phyloP scores from a whole-genome alignment of 2,329 filamentous ascomycete genomes.

The Lachnellula suecica region DNA sequence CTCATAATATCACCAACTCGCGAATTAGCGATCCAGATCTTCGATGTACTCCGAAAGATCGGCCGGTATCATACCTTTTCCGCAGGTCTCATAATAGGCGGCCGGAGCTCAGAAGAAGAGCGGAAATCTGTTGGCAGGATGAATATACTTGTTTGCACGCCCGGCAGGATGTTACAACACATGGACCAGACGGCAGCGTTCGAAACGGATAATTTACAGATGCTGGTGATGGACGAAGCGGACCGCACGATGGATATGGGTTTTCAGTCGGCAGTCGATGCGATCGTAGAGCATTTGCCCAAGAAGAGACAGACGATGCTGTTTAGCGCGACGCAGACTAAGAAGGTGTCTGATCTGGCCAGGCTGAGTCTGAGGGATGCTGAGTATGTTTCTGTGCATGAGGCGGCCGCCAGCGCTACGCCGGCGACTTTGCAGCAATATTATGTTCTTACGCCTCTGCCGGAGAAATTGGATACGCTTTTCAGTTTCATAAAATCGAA shows the following conservation, averaged over 20 bases:
- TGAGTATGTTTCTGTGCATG: constrained; percentile 93
- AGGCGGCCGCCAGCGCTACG: constrained; percentile 75
- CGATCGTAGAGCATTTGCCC: constrained; percentile 88
- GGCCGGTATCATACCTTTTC: constrained; percentile 88
- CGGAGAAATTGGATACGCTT: constrained; percentile 87
- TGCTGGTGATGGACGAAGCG: constrained; percentile 92
- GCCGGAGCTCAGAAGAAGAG: constrained; percentile 86
- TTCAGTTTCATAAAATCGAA: constrained; percentile 92
- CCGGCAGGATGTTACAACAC: constrained; percentile 92
- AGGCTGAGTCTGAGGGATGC: constrained; percentile 85
- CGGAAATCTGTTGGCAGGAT: constrained; percentile 81
- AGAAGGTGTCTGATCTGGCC: constrained; percentile 87
- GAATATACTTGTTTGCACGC: constrained; percentile 97
- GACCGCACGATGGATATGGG: constrained; percentile 98
- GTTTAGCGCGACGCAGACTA: constrained; percentile 95
- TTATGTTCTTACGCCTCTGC: constrained; percentile 81
- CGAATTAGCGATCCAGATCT: constrained; percentile 95
- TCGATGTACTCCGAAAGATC: constrained; percentile 88
- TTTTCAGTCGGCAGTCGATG: constrained; percentile 87
- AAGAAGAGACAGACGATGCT: constrained; percentile 84
- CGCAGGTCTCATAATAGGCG: constrained; percentile 89
- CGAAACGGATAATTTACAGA: constrained; percentile 85
- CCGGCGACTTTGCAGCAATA: constrained; percentile 85
- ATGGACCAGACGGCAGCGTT: constrained; percentile 90
- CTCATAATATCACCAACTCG: constrained; percentile 92